Evolutionary conservation across 2,329 filamentous ascomycete genomes (phyloP).

Genomic region (Aspergillus amoenus): DNA sequence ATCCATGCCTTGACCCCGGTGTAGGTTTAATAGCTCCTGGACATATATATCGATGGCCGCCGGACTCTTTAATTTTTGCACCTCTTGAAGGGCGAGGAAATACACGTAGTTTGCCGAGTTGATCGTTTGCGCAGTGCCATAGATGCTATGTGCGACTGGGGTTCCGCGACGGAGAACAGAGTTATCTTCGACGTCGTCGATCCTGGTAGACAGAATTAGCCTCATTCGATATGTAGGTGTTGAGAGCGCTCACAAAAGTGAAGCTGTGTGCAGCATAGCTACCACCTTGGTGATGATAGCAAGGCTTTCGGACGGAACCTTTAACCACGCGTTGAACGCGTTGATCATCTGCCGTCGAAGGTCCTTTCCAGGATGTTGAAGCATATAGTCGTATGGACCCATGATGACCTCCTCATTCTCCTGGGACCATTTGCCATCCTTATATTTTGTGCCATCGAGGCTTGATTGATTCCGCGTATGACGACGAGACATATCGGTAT

Average conservation of each 20-base stretch:
- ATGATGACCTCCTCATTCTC: conserved; percentile 45
- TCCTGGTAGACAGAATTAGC: conserved; percentile 22
- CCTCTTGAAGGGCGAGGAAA: conserved; percentile 45
- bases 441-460: conserved; percentile 40
- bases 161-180: conserved; percentile 49
- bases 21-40: conserved; percentile 47
- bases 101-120: conserved; percentile 53
- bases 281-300: conserved; percentile 45
- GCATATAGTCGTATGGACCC: conserved; percentile 47
- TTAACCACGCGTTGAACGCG: conserved; percentile 46
- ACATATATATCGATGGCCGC: conserved; percentile 45
- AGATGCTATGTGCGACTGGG: conserved; percentile 51
- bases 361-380: conserved; percentile 46
- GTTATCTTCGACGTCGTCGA: conserved; percentile 53
- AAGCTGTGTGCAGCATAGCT: conserved; percentile 48
- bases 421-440: conserved; percentile 36
- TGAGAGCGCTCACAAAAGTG: conserved; percentile 35
- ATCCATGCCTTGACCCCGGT: conserved; percentile 50
- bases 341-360: conserved; percentile 45
- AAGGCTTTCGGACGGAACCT: conserved; percentile 42
- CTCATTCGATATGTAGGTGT: not conserved
- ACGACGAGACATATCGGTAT: conserved; percentile 22
- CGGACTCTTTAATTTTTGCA: conserved; percentile 41
- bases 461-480: conserved; percentile 39
- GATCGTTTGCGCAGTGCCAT: conserved; percentile 52